Evolutionary conservation across 2,329 filamentous ascomycete genomes (phyloP).

Genomic region (Zarea fungicola): DNA sequence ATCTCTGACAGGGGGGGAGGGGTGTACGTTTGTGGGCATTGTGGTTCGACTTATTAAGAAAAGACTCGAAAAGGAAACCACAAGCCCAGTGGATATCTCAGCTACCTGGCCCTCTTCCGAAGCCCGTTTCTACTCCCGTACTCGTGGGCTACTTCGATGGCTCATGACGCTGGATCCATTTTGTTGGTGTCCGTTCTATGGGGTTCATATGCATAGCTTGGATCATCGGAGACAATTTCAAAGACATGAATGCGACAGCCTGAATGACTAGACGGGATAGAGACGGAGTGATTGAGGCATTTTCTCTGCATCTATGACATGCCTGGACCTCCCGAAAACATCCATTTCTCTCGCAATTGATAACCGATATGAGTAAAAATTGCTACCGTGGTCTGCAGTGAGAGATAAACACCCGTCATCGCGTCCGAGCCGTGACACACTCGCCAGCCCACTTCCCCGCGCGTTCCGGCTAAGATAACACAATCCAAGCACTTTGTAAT

Average conservation of each 20-base stretch:
- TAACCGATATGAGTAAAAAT: too few species aligned
- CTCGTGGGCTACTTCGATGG: too few species aligned
- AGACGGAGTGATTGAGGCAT: neutral
- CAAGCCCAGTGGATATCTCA: too few species aligned
- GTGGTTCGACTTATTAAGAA: too few species aligned
- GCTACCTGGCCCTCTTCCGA: too few species aligned
- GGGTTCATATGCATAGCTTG: too few species aligned
- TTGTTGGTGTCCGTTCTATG: too few species aligned
- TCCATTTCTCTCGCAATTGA: neutral
- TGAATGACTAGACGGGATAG: neutral
- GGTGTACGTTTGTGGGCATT: too few species aligned
- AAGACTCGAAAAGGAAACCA: neutral
- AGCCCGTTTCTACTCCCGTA: too few species aligned
- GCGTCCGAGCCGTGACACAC: conserved; percentile 1
- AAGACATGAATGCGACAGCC: neutral
- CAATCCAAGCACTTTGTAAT: neutral
- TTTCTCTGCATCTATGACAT: neutral
- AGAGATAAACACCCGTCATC: too few species aligned
- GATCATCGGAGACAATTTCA: neutral
- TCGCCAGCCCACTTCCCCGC: conserved; percentile 10
- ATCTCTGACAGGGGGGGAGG: neutral
- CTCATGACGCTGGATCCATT: too few species aligned
- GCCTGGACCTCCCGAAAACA: neutral
- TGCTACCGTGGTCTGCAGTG: too few species aligned
- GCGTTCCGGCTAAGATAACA: conserved; percentile 2